Base-by-base conservation (phyloP, 1,284 basidiomycete species). In the Moesziomyces globuligerus region DNA sequence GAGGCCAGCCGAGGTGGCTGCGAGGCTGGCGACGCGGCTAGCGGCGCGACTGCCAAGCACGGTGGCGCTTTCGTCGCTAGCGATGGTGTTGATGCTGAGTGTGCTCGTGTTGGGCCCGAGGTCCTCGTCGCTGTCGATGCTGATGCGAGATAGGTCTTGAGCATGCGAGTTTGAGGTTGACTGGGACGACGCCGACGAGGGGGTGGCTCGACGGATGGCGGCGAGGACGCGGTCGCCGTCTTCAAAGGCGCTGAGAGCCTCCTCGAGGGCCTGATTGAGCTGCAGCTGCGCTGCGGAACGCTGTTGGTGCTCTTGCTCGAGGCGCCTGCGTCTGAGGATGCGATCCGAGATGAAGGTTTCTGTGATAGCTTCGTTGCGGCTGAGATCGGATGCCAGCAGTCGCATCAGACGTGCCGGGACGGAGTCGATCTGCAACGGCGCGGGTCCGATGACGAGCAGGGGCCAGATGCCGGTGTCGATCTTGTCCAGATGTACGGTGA, bases 381-480 rank as follows among this genome's bases (percentile, higher is more conserved):
- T 53, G 13, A 67, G 26, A 17, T 67, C 64, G 18, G 62, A 44
- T 11, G 37, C 51, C 18, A 66, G 20, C 13, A 66, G 28, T 18
- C 51, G 40, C 5, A 11, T 37, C n/a, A 64, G 23, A 18, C 52
- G 60, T 15, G 40, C 11, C 13, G 67, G 28, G 18, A 70, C 40
- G 5, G 45, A 3, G 3, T 39, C 44, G 13, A 26, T 48, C 9
- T 56, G 68, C 23, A 74, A 17, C 1, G 72, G 72, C 10, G 72
- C 72, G 9, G 72, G 72, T 0, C 72, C 72, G 1, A 68, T 46
- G 15, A 72, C 69, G 4, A 74, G 48, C 10, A 74, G 36, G 1
- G 72, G 72, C 72, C 72, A 74, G 24, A 74, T 74, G 17, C 65
- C 72, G 13, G 72, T 43, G 11, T 67, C 59, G 21, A 74, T 26